phyloP scores from a whole-genome alignment of 352 stramenopile genomes.

The Phytophthora europaea region DNA sequence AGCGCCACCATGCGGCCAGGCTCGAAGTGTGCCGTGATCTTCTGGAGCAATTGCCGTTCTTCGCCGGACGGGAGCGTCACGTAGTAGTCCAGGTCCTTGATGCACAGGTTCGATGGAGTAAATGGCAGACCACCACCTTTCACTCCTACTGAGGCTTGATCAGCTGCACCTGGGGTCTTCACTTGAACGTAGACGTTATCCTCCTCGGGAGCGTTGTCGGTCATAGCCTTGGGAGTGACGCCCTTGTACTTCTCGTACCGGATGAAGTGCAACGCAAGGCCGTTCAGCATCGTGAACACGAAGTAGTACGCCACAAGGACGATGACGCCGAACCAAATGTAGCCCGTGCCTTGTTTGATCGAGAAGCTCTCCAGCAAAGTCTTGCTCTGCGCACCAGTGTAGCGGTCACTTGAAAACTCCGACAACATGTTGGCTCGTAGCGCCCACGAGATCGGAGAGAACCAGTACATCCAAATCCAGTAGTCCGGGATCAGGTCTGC shows the following conservation, averaged over 20 bases:
- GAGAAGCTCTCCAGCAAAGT: conserved; percentile 63
- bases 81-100: conserved; percentile 60
- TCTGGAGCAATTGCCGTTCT: too few species aligned
- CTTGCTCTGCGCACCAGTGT: conserved; percentile 33
- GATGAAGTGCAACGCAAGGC: conserved; percentile 1
- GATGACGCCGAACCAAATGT: conserved; percentile 25
- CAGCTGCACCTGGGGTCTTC: conserved; percentile 25
- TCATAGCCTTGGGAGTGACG: too few species aligned
- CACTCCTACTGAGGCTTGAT: not conserved
- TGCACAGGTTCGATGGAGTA: conserved; percentile 51
- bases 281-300: not conserved
- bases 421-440: conserved; percentile 69
- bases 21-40: conserved; percentile 38
- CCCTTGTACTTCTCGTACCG: conserved; percentile 1
- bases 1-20: conserved; percentile 62
- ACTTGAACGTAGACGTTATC: conserved; percentile 51
- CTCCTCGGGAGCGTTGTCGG: conserved; percentile 37
- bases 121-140: conserved; percentile 46
- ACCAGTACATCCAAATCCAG: conserved; percentile 87
- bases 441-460: conserved; percentile 69
- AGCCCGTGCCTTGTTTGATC: conserved; percentile 47
- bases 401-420: conserved; percentile 59
- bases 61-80: conserved; percentile 63
- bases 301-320: not conserved
- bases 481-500: conserved; percentile 72